These are phyloP conservation scores for Arbutus unedo DNA, from an alignment of 148 eudicot species.

Conservation along the genomic window DNA sequence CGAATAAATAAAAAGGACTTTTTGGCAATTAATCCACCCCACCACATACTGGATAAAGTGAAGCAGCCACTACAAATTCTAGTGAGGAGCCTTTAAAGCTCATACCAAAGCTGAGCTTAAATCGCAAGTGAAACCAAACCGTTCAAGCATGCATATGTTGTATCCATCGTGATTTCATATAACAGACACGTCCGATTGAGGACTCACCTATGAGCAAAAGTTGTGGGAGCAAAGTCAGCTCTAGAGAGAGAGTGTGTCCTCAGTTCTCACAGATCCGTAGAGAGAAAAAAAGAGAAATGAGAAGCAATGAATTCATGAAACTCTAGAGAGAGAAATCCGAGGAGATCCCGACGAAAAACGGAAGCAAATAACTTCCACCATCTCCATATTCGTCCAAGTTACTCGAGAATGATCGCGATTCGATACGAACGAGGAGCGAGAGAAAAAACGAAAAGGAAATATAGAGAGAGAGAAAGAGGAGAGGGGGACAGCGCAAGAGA, in stretches of 20 bases:
- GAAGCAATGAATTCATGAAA: neutral
- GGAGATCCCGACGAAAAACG: slow-evolving; percentile 2
- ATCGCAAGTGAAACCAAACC: neutral
- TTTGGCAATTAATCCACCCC: neutral
- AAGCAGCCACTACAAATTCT: slow-evolving; percentile 11
- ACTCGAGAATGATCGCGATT: slow-evolving; percentile 12
- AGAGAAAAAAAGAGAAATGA: neutral
- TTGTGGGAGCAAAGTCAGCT: neutral
- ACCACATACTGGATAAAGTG: neutral
- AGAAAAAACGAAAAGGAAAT: neutral
- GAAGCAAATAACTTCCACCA: slow-evolving; percentile 20
- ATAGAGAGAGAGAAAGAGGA: slow-evolving; percentile 3
- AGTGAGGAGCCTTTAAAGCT: neutral
- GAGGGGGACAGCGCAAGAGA: neutral
- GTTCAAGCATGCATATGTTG: too few species aligned
- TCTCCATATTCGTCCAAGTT: slow-evolving; percentile 13
- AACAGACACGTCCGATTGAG: neutral
- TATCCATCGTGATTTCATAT: neutral
- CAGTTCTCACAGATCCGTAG: neutral
- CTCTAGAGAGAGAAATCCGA: slow-evolving; percentile 6
- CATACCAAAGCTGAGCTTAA: neutral
- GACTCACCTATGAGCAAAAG: neutral
- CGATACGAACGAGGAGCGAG: slow-evolving; percentile 9
- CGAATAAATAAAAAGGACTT: neutral
- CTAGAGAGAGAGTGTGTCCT: neutral